Conservation (phyloP, 805 yeast species). For the Myxozyma vanderwaltii region DNA sequence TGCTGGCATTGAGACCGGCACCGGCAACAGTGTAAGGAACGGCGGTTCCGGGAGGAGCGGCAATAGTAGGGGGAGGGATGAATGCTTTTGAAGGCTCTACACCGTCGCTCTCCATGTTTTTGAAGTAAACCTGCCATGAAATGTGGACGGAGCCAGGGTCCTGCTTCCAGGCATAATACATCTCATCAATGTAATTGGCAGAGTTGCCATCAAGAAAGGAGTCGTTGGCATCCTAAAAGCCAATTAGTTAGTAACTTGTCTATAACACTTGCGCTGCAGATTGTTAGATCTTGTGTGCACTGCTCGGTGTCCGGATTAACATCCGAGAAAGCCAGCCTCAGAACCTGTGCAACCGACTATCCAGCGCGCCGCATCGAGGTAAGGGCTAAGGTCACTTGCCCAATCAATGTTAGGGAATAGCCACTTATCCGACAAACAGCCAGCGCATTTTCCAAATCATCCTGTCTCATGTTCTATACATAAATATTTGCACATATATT, state of each 20-base stretch:
- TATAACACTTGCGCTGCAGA: background rate
- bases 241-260: background rate
- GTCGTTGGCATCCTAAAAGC: slow-evolving; percentile 49
- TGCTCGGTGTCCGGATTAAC: background rate
- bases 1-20: slow-evolving; percentile 48
- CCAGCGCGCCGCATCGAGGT: background rate
- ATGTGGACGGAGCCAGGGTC: slow-evolving; percentile 92
- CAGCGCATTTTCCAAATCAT: no score
- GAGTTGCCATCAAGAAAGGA: slow-evolving; percentile 79
- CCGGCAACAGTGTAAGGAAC: slow-evolving; percentile 61
- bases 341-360: background rate
- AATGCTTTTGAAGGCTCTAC: slow-evolving; percentile 77
- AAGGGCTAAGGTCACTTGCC: background rate
- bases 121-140: slow-evolving; percentile 92
- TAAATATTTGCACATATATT: no score
- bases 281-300: background rate
- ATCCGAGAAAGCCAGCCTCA: background rate
- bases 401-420: slow-evolving; percentile 2
- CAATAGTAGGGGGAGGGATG: slow-evolving; percentile 86
- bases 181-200: slow-evolving; percentile 93
- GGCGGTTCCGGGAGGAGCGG: slow-evolving; percentile 80
- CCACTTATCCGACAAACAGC: slow-evolving; percentile 7
- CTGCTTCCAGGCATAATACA: slow-evolving; percentile 91
- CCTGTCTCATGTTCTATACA: no score
- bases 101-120: slow-evolving; percentile 73